phyloP scores from a whole-genome alignment of 1,284 basidiomycete species.

The Stygiomarasmius scandens region DNA sequence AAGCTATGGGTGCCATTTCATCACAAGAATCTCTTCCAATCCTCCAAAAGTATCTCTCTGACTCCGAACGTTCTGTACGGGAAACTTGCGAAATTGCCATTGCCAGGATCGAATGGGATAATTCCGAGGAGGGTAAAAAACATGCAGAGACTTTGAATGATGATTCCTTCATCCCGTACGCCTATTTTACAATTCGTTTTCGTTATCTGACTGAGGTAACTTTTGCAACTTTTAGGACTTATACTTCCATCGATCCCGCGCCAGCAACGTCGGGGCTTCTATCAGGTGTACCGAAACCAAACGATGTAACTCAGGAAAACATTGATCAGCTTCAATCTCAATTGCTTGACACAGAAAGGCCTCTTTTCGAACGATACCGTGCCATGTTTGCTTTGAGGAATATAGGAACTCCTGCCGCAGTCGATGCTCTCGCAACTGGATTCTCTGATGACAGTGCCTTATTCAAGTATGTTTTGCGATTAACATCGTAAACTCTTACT shows the following conservation, averaged over 20 bases:
- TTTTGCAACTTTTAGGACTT: conserved; percentile 38
- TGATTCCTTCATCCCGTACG: conserved; percentile 42
- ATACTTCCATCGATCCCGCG: conserved; percentile 95
- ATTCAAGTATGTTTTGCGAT: conserved; percentile 72
- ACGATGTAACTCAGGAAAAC: conserved; percentile 47
- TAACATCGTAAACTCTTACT: not conserved
- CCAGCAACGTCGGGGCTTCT: conserved; percentile 74
- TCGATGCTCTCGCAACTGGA: conserved; percentile 89
- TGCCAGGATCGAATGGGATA: conserved; percentile 93
- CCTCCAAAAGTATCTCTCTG: conserved; percentile 74
- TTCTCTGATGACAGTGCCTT: conserved; percentile 87
- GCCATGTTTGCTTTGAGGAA: conserved; percentile 98
- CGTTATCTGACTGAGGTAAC: not conserved
- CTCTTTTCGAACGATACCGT: conserved; percentile 93
- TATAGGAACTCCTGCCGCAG: conserved; percentile 79
- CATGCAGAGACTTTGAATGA: conserved; percentile 39
- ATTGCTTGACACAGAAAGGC: conserved; percentile 70
- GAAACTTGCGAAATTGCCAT: conserved; percentile 99
- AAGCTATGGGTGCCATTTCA: conserved; percentile 96
- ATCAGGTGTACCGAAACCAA: conserved; percentile 51
- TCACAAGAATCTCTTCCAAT: conserved; percentile 68
- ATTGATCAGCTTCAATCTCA: conserved; percentile 62
- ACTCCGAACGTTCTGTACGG: conserved; percentile 81
- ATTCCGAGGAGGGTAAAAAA: conserved; percentile 69
- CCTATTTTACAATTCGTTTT: conserved; percentile 2